These are phyloP conservation scores for Aspergillus pseudonomiae DNA, from an alignment of 2,329 filamentous ascomycete genomes.

Conservation along the genomic window DNA sequence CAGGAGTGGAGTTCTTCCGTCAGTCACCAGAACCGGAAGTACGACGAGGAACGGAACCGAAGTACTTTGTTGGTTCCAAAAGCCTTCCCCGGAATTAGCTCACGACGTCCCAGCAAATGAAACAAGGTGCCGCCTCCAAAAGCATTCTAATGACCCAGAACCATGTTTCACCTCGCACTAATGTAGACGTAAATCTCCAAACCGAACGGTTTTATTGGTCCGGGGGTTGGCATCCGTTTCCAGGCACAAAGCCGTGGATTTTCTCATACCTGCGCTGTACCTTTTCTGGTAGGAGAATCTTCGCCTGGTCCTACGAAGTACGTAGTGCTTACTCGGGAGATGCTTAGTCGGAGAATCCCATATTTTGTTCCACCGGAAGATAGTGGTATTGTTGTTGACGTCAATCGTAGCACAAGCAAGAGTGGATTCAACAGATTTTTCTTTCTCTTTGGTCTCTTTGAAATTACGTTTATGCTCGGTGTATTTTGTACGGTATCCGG, in stretches of 20 bases:
- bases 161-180: slow-evolving; percentile 10
- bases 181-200: not conserved
- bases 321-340: not conserved
- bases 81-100: slow-evolving; percentile 5
- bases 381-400: not conserved
- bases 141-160: not conserved
- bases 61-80: slow-evolving; percentile 8
- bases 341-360: not conserved
- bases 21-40: not conserved
- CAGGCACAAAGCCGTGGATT: slow-evolving; percentile 12
- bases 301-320: not conserved
- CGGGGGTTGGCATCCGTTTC: slow-evolving; percentile 15
- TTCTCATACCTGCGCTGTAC: not conserved
- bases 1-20: not conserved
- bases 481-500: too few relatives aligned
- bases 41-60: not conserved
- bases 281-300: not conserved
- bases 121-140: not conserved
- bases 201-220: slow-evolving; percentile 13
- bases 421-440: not conserved
- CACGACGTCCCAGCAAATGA: slow-evolving; percentile 3
- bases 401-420: not conserved
- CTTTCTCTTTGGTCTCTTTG: not conserved
- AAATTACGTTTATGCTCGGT: not conserved
- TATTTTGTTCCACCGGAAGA: not conserved